phyloP scores from a whole-genome alignment of 2,329 filamentous ascomycete species.

The Colletotrichum tropicicola region DNA sequence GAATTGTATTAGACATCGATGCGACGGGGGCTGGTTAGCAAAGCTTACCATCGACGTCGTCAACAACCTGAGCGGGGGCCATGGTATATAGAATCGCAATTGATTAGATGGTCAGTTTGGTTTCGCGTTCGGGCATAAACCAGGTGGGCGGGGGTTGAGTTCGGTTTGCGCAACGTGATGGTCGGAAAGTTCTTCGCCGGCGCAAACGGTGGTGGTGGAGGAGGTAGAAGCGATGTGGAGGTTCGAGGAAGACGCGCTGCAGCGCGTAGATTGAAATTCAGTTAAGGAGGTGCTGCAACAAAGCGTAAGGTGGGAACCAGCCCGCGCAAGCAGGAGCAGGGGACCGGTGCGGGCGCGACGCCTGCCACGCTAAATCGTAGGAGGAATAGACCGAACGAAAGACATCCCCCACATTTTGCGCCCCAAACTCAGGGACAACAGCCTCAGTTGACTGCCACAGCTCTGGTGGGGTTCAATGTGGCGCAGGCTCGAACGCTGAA shows the following conservation, averaged over 20 bases:
- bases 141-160: not conserved
- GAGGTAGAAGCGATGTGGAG: slow-evolving; percentile 26
- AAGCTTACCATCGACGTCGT: slow-evolving; percentile 58
- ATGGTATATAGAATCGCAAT: slow-evolving; percentile 38
- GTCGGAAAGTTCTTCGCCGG: slow-evolving; percentile 17
- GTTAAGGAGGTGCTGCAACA: not conserved
- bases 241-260: slow-evolving; percentile 12
- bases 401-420: slow-evolving; percentile 8
- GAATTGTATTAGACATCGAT: slow-evolving; percentile 30
- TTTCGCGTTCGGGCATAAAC: not conserved
- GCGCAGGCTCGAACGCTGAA: no score
- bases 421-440: not conserved
- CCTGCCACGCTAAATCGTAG: slow-evolving; percentile 10
- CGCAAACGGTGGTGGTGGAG: slow-evolving; percentile 15
- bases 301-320: not conserved
- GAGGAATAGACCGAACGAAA: not conserved
- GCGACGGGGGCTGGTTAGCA: not conserved
- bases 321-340: slow-evolving; percentile 8
- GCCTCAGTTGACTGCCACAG: not conserved
- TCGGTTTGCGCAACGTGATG: not conserved
- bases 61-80: slow-evolving; percentile 57
- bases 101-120: not conserved
- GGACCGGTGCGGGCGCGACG: not conserved
- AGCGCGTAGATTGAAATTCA: slow-evolving; percentile 31
- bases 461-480: not conserved